These are phyloP conservation scores for Cryomyces antarcticus DNA, from an alignment of 495 filamentous ascomycete genomes.

Conservation along the genomic window DNA sequence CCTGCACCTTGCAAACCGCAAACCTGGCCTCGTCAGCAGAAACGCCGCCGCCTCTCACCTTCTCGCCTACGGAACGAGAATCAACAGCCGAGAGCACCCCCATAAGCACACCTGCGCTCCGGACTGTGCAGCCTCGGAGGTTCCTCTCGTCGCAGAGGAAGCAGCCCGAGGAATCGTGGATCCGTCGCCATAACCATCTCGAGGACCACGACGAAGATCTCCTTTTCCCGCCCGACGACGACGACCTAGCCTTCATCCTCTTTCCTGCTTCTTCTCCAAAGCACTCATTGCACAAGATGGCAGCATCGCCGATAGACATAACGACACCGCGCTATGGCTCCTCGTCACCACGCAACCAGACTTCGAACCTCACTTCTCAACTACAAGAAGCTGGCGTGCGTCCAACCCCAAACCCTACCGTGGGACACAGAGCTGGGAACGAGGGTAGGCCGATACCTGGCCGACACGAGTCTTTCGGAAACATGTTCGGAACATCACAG, in stretches of 20 bases:
- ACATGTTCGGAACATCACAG: slow-evolving; percentile 23
- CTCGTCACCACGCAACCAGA: slow-evolving; percentile 39
- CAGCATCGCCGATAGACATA: slow-evolving; percentile 44
- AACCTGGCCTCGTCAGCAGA: slow-evolving; percentile 5
- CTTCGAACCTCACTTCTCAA: slow-evolving; percentile 42
- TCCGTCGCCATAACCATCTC: no score
- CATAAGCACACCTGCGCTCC: slow-evolving; percentile 6
- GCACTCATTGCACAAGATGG: slow-evolving; percentile 20
- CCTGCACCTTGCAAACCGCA: background rate
- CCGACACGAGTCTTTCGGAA: slow-evolving; percentile 53
- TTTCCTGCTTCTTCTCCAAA: slow-evolving; percentile 20
- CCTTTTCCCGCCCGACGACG: slow-evolving; percentile 3
- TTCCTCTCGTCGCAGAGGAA: no score
- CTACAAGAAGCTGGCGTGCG: slow-evolving; percentile 28
- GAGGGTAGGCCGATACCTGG: slow-evolving; percentile 36
- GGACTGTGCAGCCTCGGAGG: no score
- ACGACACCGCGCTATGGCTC: slow-evolving; percentile 38
- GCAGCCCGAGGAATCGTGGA: no score
- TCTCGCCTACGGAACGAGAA: slow-evolving; percentile 14
- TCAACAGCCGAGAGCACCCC: slow-evolving; percentile 14
- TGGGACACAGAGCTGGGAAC: slow-evolving; percentile 16
- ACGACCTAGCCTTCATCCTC: slow-evolving; percentile 24
- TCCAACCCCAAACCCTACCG: slow-evolving; percentile 9
- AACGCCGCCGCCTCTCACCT: slow-evolving; percentile 14
- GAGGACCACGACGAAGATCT: no score